Evolutionary conservation across 768 basidiomycete species (phyloP).

Genomic region (Podaxis carcinomalis): DNA sequence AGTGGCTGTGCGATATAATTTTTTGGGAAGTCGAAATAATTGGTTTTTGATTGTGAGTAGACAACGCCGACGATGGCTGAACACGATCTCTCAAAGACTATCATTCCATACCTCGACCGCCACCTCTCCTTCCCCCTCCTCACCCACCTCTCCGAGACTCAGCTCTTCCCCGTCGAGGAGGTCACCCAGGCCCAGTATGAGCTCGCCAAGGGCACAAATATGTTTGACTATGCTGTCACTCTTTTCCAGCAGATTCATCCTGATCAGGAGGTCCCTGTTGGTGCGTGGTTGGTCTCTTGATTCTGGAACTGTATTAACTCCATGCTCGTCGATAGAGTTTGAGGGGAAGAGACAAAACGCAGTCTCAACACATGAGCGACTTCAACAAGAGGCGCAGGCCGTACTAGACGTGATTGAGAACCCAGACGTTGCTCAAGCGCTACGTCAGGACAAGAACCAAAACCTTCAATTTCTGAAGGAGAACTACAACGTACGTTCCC

Average conservation of each 20-base stretch:
- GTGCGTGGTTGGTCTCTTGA: slow-evolving; percentile 33
- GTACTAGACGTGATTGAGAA: slow-evolving; percentile 96
- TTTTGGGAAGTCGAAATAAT: background rate
- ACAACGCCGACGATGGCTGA: slow-evolving; percentile 58
- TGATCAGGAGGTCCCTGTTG: slow-evolving; percentile 62
- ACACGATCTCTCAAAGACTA: slow-evolving; percentile 85
- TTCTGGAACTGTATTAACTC: background rate
- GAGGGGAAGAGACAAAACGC: slow-evolving; percentile 77
- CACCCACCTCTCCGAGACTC: slow-evolving; percentile 75
- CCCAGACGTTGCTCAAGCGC: slow-evolving; percentile 89
- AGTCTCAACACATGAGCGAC: slow-evolving; percentile 75
- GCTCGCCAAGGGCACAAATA: slow-evolving; percentile 94
- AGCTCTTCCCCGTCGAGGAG: slow-evolving; percentile 73
- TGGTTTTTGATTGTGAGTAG: background rate
- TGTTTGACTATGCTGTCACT: slow-evolving; percentile 90
- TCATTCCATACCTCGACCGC: slow-evolving; percentile 90
- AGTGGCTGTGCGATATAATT: slow-evolving; percentile 5
- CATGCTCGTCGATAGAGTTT: slow-evolving; percentile 56
- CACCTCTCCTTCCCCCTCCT: slow-evolving; percentile 94
- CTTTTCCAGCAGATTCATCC: slow-evolving; percentile 79
- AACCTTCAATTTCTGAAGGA: slow-evolving; percentile 93
- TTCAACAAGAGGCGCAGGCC: slow-evolving; percentile 88
- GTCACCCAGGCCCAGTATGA: slow-evolving; percentile 94
- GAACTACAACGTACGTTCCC: slow-evolving; percentile 70
- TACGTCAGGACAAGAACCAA: slow-evolving; percentile 96